phyloP scores from a whole-genome alignment of 2,329 filamentous ascomycete species.

The Amauroascus verrucosus region DNA sequence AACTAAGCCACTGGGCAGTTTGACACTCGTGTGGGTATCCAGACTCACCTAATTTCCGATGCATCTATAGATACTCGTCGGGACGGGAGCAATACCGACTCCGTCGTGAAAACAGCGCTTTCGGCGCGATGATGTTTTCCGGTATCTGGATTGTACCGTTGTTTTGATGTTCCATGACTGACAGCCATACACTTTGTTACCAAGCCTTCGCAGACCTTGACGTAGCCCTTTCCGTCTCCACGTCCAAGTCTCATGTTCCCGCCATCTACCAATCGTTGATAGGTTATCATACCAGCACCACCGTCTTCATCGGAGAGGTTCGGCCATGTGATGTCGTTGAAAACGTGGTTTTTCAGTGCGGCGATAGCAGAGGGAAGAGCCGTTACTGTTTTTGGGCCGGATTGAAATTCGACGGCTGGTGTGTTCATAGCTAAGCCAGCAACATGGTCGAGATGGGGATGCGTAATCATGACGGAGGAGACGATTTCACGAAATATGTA shows the following conservation, averaged over 20 bases:
- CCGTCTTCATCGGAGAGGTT: constrained; percentile 95
- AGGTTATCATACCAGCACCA: constrained; percentile 83
- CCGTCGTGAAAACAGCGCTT: constrained; percentile 34
- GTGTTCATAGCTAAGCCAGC: constrained; percentile 89
- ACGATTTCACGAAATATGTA: constrained; percentile 70
- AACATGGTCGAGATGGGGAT: constrained; percentile 94
- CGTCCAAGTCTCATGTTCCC: constrained; percentile 76
- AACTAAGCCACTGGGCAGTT: neutral
- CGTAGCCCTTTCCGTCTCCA: constrained; percentile 69
- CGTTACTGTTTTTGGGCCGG: constrained; percentile 71
- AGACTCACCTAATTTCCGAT: constrained; percentile 24
- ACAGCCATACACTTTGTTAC: constrained; percentile 78
- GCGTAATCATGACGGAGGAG: constrained; percentile 83
- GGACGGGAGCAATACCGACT: constrained; percentile 40
- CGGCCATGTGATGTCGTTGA: constrained; percentile 97
- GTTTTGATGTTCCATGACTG: constrained; percentile 82
- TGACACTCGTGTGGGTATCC: constrained; percentile 4
- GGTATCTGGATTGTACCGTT: constrained; percentile 45
- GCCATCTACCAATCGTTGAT: constrained; percentile 76
- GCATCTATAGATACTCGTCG: constrained; percentile 27
- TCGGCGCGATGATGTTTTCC: constrained; percentile 50
- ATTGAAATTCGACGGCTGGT: constrained; percentile 66
- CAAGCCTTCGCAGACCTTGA: constrained; percentile 81
- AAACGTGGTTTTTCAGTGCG: constrained; percentile 86
- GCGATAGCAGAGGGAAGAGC: constrained; percentile 81